Percentiles rank a stretch among this genome's conserved stretches.
These are phyloP conservation scores for Mycena leptocephala DNA, from an alignment of 768 basidiomycete species.

Conservation along the genomic window DNA sequence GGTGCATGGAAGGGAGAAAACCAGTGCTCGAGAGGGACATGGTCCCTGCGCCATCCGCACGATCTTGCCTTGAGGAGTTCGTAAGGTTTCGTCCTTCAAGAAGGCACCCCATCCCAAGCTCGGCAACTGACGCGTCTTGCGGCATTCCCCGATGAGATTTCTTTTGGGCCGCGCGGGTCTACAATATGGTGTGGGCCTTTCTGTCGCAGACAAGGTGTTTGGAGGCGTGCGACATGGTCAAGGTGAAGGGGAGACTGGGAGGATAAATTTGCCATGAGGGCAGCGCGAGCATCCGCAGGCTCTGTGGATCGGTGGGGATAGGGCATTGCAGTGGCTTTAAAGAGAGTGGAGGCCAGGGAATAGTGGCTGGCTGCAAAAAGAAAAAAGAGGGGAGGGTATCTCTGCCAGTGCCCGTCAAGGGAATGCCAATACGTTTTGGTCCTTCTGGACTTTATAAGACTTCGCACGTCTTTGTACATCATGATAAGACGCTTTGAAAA, in stretches of 20 bases:
- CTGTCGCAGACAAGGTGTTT: constrained; percentile 22
- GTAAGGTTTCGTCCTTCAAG: constrained; percentile 27
- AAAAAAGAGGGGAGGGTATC: background rate
- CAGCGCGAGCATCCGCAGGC: constrained; percentile 25
- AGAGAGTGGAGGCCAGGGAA: background rate
- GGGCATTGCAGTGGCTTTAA: constrained; percentile 10
- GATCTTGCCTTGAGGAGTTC: background rate
- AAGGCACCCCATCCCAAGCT: constrained; percentile 25
- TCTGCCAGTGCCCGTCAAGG: constrained; percentile 20
- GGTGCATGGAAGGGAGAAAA: background rate
- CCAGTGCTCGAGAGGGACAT: background rate
- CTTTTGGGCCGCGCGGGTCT: background rate
- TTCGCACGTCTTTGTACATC: constrained; percentile 11
- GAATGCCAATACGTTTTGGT: background rate
- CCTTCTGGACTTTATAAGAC: background rate
- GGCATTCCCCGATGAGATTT: background rate
- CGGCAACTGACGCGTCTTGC: background rate
- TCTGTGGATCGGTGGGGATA: constrained; percentile 6
- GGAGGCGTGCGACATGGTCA: background rate
- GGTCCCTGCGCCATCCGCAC: background rate
- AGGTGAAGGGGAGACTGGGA: background rate
- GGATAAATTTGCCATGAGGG: constrained; percentile 22
- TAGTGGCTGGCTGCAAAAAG: background rate
- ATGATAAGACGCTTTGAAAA: constrained; percentile 13
- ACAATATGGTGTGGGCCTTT: constrained; percentile 8